Conservation (phyloP, 176 grass and related monocot genomes). For the Rhipidocladum racemiflorum region DNA sequence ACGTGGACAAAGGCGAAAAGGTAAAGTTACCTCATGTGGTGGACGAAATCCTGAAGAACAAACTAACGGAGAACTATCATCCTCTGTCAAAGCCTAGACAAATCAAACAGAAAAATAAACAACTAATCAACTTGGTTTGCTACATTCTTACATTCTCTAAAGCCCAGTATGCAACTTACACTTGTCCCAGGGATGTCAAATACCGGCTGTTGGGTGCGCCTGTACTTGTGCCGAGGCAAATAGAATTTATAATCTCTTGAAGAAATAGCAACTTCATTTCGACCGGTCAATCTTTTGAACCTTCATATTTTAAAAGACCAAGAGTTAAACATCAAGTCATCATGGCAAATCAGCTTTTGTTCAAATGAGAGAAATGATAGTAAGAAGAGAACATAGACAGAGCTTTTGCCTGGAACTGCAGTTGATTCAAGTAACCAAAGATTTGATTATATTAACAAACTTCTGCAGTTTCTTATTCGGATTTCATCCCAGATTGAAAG, state of each 20-base stretch:
- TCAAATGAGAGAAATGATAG: not conserved
- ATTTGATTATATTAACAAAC: not conserved
- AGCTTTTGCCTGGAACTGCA: not conserved
- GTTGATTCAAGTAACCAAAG: not conserved
- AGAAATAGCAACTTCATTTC: constrained; percentile 56
- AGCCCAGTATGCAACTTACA: constrained; percentile 46
- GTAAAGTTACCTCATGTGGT: constrained; percentile 54
- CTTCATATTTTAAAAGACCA: constrained; percentile 29
- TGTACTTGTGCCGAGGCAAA: constrained; percentile 78
- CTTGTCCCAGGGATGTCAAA: constrained; percentile 52
- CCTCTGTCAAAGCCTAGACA: constrained; percentile 57
- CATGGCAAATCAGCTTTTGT: not conserved
- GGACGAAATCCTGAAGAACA: constrained; percentile 67
- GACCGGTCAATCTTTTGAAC: constrained; percentile 89
- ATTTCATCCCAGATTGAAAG: constrained; percentile 5
- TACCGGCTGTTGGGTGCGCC: constrained; percentile 49
- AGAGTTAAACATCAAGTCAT: not conserved
- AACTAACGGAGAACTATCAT: constrained; percentile 58
- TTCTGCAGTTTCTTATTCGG: not conserved
- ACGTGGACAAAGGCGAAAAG: not conserved
- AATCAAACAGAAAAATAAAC: constrained; percentile 8
- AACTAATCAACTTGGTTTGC: not conserved
- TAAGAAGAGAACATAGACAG: not conserved
- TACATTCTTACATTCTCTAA: constrained; percentile 7
- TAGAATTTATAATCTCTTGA: constrained; percentile 93